phyloP scores from a whole-genome alignment of 108 stramenopile species.

The Aurantiochytrium sp. region DNA sequence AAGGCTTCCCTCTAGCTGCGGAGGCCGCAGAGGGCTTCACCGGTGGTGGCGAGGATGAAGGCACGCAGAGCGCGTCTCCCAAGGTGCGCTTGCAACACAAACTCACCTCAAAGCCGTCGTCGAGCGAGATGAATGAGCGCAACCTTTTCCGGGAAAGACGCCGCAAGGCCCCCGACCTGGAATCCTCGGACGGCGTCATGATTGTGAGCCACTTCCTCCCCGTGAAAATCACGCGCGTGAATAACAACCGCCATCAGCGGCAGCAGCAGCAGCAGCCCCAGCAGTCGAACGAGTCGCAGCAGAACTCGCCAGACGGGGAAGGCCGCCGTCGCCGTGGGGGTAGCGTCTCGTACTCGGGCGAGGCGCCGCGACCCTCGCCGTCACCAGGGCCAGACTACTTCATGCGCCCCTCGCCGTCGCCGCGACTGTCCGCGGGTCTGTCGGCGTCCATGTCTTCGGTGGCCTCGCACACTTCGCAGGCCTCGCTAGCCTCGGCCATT shows the following conservation, averaged over 20 bases:
- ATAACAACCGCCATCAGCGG: neutral
- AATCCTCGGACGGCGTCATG: conserved; percentile 37
- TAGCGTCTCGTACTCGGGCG: too few relatives aligned
- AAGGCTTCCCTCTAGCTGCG: too few relatives aligned
- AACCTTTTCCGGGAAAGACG: neutral
- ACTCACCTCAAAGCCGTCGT: neutral
- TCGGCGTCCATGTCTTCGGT: too few relatives aligned
- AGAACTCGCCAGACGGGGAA: too few relatives aligned
- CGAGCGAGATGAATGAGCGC: neutral
- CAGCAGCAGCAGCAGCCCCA: too few relatives aligned
- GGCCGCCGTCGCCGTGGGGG: too few relatives aligned
- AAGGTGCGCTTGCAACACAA: neutral
- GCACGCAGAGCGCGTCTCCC: too few relatives aligned
- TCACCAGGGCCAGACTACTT: neutral
- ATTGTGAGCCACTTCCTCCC: conserved; percentile 39
- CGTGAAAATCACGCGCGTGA: neutral
- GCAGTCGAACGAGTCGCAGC: too few relatives aligned
- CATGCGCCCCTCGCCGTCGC: neutral
- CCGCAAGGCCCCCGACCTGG: neutral
- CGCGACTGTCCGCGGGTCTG: neutral
- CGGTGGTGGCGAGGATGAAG: too few relatives aligned
- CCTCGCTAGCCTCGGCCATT: too few relatives aligned
- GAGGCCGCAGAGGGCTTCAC: too few relatives aligned
- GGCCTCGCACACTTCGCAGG: too few relatives aligned
- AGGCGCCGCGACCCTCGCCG: neutral